Conservation (phyloP, 176 grass and related monocot species). For the Lolium rigidum region DNA sequence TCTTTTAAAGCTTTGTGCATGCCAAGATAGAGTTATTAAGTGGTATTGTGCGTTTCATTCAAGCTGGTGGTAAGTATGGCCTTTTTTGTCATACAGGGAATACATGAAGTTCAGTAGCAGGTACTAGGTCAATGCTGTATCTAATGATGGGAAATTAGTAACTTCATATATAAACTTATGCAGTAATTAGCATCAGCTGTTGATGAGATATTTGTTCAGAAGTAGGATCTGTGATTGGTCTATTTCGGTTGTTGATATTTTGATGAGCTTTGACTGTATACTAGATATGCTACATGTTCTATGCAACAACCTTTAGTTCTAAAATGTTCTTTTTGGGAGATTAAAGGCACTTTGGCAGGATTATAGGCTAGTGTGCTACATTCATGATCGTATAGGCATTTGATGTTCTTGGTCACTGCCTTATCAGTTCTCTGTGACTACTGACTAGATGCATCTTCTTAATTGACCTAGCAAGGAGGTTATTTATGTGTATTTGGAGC, state of each 20-base stretch:
- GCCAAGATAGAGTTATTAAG: neutral
- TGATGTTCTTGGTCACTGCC: conserved; percentile 16
- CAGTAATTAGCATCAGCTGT: neutral
- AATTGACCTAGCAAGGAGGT: neutral
- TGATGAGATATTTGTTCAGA: neutral
- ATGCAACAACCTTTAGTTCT: neutral
- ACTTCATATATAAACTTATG: neutral
- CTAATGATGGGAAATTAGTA: neutral
- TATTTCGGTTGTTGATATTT: neutral
- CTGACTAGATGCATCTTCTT: neutral
- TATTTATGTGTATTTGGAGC: conserved; percentile 19
- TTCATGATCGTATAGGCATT: conserved; percentile 3
- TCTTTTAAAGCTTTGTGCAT: neutral
- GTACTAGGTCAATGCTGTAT: neutral
- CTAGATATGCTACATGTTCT: neutral
- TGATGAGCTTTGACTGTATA: neutral
- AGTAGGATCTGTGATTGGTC: too few species aligned
- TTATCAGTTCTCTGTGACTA: conserved; percentile 30
- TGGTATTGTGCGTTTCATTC: neutral
- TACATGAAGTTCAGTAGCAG: neutral
- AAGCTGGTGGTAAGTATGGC: neutral
- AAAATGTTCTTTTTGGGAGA: neutral
- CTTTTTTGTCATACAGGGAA: conserved; percentile 5
- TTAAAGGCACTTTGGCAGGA: conserved; percentile 17
- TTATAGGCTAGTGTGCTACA: neutral